Conservation (phyloP, 306 rosid species). For the Oemleria cerasiformis region DNA sequence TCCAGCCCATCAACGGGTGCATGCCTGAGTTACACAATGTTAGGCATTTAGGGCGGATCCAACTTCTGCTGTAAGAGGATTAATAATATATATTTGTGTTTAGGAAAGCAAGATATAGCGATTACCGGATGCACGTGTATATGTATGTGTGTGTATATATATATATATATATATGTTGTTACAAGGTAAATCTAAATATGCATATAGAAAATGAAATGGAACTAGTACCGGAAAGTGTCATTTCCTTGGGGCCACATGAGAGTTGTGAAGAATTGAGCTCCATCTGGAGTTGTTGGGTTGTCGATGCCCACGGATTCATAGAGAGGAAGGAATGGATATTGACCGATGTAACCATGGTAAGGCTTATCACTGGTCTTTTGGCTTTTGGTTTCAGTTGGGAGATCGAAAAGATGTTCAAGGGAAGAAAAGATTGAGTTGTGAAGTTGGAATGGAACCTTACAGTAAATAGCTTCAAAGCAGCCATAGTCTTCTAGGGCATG, state of each 20-base stretch:
- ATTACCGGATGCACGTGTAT: too few species aligned
- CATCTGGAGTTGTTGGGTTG: slow-evolving; percentile 24
- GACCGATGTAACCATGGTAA: slow-evolving; percentile 17
- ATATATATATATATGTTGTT: too few species aligned
- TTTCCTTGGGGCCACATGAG: slow-evolving; percentile 44
- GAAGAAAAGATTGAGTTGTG: slow-evolving; percentile 36
- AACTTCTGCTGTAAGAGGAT: too few species aligned
- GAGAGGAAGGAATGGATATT: slow-evolving; percentile 26
- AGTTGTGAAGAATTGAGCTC: slow-evolving; percentile 24
- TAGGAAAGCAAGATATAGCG: too few species aligned
- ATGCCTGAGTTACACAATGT: too few species aligned
- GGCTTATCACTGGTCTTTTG: slow-evolving; percentile 41
- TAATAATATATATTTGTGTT: too few species aligned
- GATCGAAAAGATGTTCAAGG: slow-evolving; percentile 42
- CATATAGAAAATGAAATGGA: too few species aligned
- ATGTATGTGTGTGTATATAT: too few species aligned
- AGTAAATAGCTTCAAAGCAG: slow-evolving; percentile 40
- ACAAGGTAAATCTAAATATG: too few species aligned
- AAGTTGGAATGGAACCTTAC: slow-evolving; percentile 37
- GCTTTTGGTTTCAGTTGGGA: slow-evolving; percentile 45
- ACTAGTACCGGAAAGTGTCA: slow-evolving; percentile 23
- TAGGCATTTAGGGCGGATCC: too few species aligned
- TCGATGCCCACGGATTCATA: slow-evolving; percentile 43
- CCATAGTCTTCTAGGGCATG: slow-evolving; percentile 57
- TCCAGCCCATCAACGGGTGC: too few species aligned